Evolutionary conservation across 164 flowering plant genomes (phyloP).

Genomic region (Amborella trichopoda): DNA sequence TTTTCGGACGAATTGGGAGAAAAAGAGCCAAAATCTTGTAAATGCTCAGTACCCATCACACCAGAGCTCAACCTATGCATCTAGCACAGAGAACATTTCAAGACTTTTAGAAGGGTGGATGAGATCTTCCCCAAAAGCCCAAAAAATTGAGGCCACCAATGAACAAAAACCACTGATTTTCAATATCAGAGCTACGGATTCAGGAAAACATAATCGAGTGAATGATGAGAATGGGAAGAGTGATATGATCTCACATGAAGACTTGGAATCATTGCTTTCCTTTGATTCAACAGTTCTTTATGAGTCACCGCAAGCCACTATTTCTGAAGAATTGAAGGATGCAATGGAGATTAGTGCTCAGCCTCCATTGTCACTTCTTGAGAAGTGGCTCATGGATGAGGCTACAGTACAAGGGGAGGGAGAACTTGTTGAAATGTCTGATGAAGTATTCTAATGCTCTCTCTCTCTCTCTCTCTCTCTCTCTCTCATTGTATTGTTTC

Average conservation of each 20-base stretch:
- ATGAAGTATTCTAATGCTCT: no score
- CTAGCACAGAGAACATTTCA: slow-evolving; percentile 83
- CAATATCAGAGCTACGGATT: neutral
- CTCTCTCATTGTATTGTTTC: no score
- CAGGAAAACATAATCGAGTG: slow-evolving; percentile 3
- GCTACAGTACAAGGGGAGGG: slow-evolving; percentile 13
- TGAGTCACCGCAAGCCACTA: neutral
- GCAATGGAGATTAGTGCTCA: slow-evolving; percentile 5
- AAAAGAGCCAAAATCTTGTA: slow-evolving; percentile 4
- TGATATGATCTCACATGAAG: slow-evolving; percentile 29
- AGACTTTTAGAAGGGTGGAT: slow-evolving; percentile 86
- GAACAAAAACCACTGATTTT: neutral
- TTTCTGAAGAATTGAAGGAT: slow-evolving; percentile 1
- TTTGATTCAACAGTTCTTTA: slow-evolving; percentile 26
- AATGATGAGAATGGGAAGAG: slow-evolving; percentile 12
- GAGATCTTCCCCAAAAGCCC: slow-evolving; percentile 44
- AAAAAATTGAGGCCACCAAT: neutral
- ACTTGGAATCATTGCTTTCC: slow-evolving; percentile 37
- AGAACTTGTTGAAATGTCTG: slow-evolving; percentile 46
- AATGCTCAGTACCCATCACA: slow-evolving; percentile 5
- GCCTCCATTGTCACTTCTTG: slow-evolving; percentile 10
- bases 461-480: no score
- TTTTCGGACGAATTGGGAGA: slow-evolving; percentile 8
- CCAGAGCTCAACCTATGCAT: slow-evolving; percentile 41
- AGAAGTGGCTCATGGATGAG: slow-evolving; percentile 25